A percentile compares a stretch with the other conserved stretches of the same genome.
These are phyloP conservation scores for Ceratocystiopsis minuta DNA, from an alignment of 2,329 filamentous ascomycete species.

Conservation along the genomic window DNA sequence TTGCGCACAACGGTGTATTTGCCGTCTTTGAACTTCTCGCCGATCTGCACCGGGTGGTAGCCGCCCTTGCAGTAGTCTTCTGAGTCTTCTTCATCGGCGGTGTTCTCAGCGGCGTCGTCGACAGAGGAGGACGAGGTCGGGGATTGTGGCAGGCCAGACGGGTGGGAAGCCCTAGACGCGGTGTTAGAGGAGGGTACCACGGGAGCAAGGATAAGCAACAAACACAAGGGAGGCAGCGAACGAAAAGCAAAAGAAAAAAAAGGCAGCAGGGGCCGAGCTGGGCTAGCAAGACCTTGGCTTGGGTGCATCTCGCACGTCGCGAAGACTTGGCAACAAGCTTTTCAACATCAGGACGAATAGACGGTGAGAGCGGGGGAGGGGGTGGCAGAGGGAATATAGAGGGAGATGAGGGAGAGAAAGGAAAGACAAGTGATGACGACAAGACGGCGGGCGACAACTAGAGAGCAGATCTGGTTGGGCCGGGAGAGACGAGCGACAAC, in stretches of 20 bases:
- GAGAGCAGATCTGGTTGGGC: too few relatives aligned
- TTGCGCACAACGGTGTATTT: slow-evolving; percentile 94
- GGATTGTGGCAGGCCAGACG: slow-evolving; percentile 47
- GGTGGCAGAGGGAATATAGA: too few relatives aligned
- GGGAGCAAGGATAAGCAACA: slow-evolving; percentile 11
- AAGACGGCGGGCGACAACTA: too few relatives aligned
- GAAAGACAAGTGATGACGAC: too few relatives aligned
- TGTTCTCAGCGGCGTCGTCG: slow-evolving; percentile 76
- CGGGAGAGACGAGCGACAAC: too few relatives aligned
- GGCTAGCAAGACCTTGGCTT: slow-evolving; percentile 12
- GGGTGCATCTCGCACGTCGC: slow-evolving; percentile 12
- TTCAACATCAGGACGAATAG: slow-evolving; percentile 11
- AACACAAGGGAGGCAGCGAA: neutral
- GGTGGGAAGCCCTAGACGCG: slow-evolving; percentile 32
- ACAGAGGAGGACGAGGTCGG: slow-evolving; percentile 60
- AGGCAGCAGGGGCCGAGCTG: neutral
- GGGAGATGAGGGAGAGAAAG: too few relatives aligned
- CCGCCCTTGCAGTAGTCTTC: slow-evolving; percentile 99
- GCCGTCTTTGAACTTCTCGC: slow-evolving; percentile 93
- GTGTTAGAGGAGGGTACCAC: slow-evolving; percentile 4
- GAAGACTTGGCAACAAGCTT: slow-evolving; percentile 12
- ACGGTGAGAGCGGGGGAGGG: neutral
- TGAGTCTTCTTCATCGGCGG: slow-evolving; percentile 94
- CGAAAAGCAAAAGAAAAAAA: neutral
- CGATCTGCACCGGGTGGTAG: slow-evolving; percentile 86